Base-by-base conservation (phyloP, 345 rosid species). In the Barbarea vulgaris region DNA sequence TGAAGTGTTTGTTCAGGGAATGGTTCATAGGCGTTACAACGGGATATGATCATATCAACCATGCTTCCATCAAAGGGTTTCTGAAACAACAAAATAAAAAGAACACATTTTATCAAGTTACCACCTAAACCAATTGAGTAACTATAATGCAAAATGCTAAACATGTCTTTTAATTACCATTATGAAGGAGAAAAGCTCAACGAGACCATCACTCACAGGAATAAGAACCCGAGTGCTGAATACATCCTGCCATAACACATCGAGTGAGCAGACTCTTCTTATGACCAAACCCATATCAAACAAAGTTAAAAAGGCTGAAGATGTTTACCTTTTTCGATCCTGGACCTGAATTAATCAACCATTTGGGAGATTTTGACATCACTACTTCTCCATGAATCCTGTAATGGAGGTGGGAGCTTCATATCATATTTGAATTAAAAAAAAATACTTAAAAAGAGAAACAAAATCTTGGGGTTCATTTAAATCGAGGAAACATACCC, bases 311-410 rank as follows among this genome's bases (percentile, higher is more conserved):
- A 56, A 18, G 9, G 3, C 58, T 52, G 39, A 59, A 48, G 70
- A 22, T 75, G 18, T 81, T 57, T 62, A 90, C 96, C 75, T 51
- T 54, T 52, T 77, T 73, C 68, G 76, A 17, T 44, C 73, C 74
- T 12, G 84, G 73, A 53, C 73, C 85, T 6, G 83, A 61, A 50
- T 72, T 77, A 66, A 72, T 55, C 48, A 89, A 24, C 98, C 98
- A 93, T 69, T 55, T 75, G 25, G 93, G 79, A 73, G 85, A 81
- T 55, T 76, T 81, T 54, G 96, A 79, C 25, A 83, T 79, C 44
- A 81, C 89, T 70, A 85, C 93, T 70, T 91, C 97, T n/a, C 96
- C 97, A 75, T 87, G 96, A 79, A 89, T 75, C 81, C 96, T 93
- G 84, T 27, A 58, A 21, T 64, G 27, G 27, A n/a, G 51, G 25